A percentile compares a stretch with the other conserved stretches of the same genome.
phyloP scores from a whole-genome alignment of 495 filamentous ascomycete genomes.

The Hyaloscypha bicolor region DNA sequence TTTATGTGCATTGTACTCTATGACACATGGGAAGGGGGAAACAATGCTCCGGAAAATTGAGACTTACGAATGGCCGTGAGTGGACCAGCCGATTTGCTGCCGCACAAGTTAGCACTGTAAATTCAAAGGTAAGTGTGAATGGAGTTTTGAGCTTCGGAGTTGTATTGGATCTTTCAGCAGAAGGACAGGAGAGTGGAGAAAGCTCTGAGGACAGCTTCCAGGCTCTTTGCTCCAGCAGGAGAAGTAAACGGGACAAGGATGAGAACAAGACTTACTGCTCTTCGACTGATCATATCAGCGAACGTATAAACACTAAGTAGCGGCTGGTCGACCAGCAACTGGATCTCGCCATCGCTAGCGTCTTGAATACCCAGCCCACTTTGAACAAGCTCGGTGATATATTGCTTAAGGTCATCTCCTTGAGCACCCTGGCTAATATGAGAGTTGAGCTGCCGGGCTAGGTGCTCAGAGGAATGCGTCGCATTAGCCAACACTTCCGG shows the following conservation, averaged over 20 bases:
- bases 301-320: conserved; percentile 60
- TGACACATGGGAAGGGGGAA: too few relatives aligned
- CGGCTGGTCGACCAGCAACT: conserved; percentile 59
- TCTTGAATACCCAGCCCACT: conserved; percentile 76
- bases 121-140: neutral
- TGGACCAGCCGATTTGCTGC: conserved; percentile 83
- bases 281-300: conserved; percentile 79
- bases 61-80: conserved; percentile 76
- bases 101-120: neutral
- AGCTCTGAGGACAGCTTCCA: too few relatives aligned
- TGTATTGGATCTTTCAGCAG: neutral
- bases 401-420: conserved; percentile 47
- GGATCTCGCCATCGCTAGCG: conserved; percentile 69
- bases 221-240: too few relatives aligned
- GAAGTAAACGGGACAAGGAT: neutral
- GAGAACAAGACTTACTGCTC: conserved; percentile 47
- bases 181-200: neutral
- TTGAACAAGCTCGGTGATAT: conserved; percentile 63
- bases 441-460: conserved; percentile 57
- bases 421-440: conserved; percentile 46
- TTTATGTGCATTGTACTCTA: too few relatives aligned
- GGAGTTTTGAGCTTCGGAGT: neutral
- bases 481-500: conserved; percentile 80
- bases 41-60: neutral
- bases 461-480: conserved; percentile 73